Evolutionary conservation across 306 rosid genomes (phyloP).

Genomic region (Casuarina equisetifolia): DNA sequence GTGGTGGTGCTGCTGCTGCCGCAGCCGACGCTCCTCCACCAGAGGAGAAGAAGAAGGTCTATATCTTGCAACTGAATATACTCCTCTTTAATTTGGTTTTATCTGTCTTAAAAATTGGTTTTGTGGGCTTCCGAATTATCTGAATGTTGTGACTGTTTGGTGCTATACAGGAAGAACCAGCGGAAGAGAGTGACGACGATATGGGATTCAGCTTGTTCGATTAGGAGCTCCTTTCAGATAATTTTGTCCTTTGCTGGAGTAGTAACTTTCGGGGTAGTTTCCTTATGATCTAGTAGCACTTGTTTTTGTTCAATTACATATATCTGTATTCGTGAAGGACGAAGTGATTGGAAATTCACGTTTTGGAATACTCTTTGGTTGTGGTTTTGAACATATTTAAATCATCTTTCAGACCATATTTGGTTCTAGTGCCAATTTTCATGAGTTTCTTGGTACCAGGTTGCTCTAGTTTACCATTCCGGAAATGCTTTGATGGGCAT

Average conservation of each 20-base stretch:
- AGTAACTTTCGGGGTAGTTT: conserved; percentile 1
- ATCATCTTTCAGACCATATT: not conserved
- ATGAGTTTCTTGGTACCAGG: not conserved
- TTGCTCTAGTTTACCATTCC: not conserved
- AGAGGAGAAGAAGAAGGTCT: conserved; percentile 81
- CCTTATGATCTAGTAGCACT: conserved; percentile 15
- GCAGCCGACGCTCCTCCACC: conserved; percentile 53
- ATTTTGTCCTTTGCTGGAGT: conserved; percentile 13
- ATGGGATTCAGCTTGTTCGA: conserved; percentile 78
- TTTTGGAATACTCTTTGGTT: conserved; percentile 19
- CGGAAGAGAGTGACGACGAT: conserved; percentile 76
- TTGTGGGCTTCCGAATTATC: not conserved
- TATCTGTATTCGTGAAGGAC: conserved; percentile 10
- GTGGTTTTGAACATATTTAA: conserved; percentile 3
- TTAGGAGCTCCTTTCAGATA: conserved; percentile 32
- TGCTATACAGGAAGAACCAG: conserved; percentile 55
- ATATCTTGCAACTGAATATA: not conserved
- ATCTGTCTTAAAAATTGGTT: not conserved
- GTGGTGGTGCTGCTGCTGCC: conserved; percentile 40
- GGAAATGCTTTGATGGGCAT: too few species aligned
- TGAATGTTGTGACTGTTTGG: conserved; percentile 13
- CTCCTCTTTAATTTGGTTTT: not conserved
- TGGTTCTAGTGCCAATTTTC: not conserved
- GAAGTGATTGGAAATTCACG: conserved; percentile 1
- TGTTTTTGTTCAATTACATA: conserved; percentile 17